Evolutionary conservation across 2,329 filamentous ascomycete genomes (phyloP).

Genomic region (Sporothrix euskadiensis): DNA sequence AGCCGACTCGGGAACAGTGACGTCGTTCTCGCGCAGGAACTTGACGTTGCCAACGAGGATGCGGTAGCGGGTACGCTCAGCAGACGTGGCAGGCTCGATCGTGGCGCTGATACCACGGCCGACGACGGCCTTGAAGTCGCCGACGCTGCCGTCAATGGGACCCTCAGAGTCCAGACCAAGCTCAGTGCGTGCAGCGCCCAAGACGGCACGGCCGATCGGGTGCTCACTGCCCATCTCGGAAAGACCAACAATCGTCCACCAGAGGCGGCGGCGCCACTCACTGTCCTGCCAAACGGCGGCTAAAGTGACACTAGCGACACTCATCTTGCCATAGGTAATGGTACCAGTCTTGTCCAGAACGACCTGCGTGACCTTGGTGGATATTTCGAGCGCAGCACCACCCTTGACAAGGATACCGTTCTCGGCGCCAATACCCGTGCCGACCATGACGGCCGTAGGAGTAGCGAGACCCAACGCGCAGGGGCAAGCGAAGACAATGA

Average conservation of each 20-base stretch:
- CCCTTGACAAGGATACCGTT: slow-evolving; percentile 98
- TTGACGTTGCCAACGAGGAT: slow-evolving; percentile 81
- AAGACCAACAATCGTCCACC: slow-evolving; percentile 97
- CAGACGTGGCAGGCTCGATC: slow-evolving; percentile 72
- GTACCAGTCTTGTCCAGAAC: slow-evolving; percentile 97
- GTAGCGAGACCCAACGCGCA: slow-evolving; percentile 95
- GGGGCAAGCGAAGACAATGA: slow-evolving; percentile 96
- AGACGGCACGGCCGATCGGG: slow-evolving; percentile 87
- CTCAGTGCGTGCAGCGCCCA: slow-evolving; percentile 71
- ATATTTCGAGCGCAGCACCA: slow-evolving; percentile 83
- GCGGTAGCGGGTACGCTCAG: slow-evolving; percentile 70
- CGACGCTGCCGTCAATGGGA: slow-evolving; percentile 77
- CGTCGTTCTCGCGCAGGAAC: slow-evolving; percentile 70
- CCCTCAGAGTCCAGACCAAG: slow-evolving; percentile 71
- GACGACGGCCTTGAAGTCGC: slow-evolving; percentile 79
- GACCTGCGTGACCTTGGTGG: slow-evolving; percentile 85
- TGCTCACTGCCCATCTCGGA: slow-evolving; percentile 95
- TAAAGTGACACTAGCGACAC: slow-evolving; percentile 71
- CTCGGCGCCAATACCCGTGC: slow-evolving; percentile 93
- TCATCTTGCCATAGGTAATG: slow-evolving; percentile 93
- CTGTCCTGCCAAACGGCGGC: slow-evolving; percentile 68
- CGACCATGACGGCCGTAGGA: slow-evolving; percentile 97
- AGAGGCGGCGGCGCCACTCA: slow-evolving; percentile 70
- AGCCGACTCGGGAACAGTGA: slow-evolving; percentile 65
- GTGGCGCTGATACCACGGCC: slow-evolving; percentile 81